Conservation (phyloP, 768 basidiomycete species). For the Boletus insuetus region DNA sequence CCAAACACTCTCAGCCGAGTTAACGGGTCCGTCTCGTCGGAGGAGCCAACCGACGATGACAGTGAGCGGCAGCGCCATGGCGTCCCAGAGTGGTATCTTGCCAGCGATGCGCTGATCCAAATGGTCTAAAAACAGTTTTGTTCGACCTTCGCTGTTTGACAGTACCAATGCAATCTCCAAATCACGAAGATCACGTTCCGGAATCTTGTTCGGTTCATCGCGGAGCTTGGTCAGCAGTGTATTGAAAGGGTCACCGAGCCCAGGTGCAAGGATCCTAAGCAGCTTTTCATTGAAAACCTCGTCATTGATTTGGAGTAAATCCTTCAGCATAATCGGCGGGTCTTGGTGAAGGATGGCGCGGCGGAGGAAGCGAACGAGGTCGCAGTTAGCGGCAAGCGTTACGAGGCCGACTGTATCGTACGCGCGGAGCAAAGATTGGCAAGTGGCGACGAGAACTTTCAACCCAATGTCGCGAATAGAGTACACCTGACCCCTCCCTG, state of each 20-base stretch:
- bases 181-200: conserved; percentile 3
- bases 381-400: too few species aligned
- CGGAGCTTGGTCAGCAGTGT: neutral
- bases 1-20: neutral
- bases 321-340: neutral
- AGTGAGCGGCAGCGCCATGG: conserved; percentile 1
- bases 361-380: too few species aligned
- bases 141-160: neutral
- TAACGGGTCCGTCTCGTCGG: neutral
- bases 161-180: conserved; percentile 4
- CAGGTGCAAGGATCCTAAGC: neutral
- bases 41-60: conserved; percentile 5
- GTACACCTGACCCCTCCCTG: too few species aligned
- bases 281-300: neutral
- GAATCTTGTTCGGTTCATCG: neutral
- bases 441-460: too few species aligned
- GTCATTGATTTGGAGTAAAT: neutral
- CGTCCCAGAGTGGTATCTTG: neutral
- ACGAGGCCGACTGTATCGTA: too few species aligned
- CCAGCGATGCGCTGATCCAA: neutral
- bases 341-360: too few species aligned
- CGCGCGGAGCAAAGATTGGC: too few species aligned
- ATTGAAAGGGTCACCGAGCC: conserved; percentile 2
- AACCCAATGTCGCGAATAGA: too few species aligned
- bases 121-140: neutral